Base-by-base conservation (phyloP, 306 rosid genomes). In the Hippophae gyantsensis region DNA sequence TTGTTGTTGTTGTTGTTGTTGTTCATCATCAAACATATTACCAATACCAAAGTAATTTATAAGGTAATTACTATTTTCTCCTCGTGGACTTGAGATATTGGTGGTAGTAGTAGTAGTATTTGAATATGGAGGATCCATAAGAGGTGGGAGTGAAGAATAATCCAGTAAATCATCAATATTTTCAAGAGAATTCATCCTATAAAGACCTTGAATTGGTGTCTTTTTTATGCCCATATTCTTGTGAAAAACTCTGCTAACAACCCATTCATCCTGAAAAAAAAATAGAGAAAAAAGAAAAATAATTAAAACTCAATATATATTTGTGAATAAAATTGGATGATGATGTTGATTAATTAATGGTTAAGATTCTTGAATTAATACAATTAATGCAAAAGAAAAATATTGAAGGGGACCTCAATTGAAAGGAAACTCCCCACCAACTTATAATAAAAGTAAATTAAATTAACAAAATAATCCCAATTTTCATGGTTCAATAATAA, bases 261-360 rank as follows among this genome's bases (percentile, higher is more conserved):
- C 99, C 99, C 99, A 92, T 77, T 88, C 99, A 57, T 83, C 88
- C 99, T 92, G 76, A 53, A 41, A 69, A 51, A 12, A 43, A 41
- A 4, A 71, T 7, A 3, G 0, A 10, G 38, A 46, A 38, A 7
- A 56, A 54, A 13, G 40, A 66, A 8, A 7, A 2, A 38, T 18
- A 18, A 18, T 18, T 18, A 18, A 18, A 18, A 0, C 23, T 32
- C 38, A 27, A 27, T 2, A 27, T 2, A 2, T 4, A 32, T 32
- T 2, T 4, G 38, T 2, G 38, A 32, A 32, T 32, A 2, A 32
- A 32, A 32, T 32, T 32, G 38, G 38, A 32, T 32, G 38, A 32
- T 13, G 4, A 13, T 6, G 42, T 47, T 18, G 10, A 11, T 10
- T 10, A 9, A 54, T 9, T 32, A 11, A 8, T 54, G 27, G 6